Evolutionary conservation across 2,329 filamentous ascomycete genomes (phyloP), one percentile per base, ranked within the genome.

Genomic region (Trichoderma endophyticum): DNA sequence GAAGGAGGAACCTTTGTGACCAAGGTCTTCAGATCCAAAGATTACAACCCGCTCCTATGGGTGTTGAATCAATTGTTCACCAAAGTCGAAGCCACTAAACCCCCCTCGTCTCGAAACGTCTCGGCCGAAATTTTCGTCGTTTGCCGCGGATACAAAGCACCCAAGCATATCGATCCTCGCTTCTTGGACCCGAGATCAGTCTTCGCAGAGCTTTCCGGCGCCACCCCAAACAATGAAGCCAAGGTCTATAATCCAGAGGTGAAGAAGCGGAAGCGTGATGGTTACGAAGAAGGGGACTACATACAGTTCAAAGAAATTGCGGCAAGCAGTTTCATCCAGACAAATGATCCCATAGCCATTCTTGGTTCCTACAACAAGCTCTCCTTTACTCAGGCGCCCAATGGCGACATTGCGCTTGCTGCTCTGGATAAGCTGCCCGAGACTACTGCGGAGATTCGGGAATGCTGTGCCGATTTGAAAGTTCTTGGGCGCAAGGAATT

Each of bases 41-140:
- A 99, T 80, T 98, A 97, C 85, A 98, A 98, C 80, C 91, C 94
- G 72, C 84, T 99, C 60, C 87, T 98, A 63, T 99, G 96, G 96
- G 95, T 98, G 39, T 94, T 98, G 85, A 97, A 97, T 80, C 96
- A 99, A 81, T 87, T 99, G 1, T 99, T 99, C 84, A 88, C 88
- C 62, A 97, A 96, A 76, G 96, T 99, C 74, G 95, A 99, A 80
- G 95, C 97, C 63, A 99, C 96, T 6, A 99, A 99, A 82, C 96
- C 96, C 4, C 96, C 96, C 0, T 97, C 94, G 0, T 97, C 94
- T 9, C 89, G 96, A 85, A 98, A 97, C 78, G 95, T 99, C 67
- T 98, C 94, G 8, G 96, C 96, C 75, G 96, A 99, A 85, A 98
- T 98, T 54, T 99, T 99, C 85, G 95, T 98, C 75, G 96, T 99